Evolutionary conservation across 1,139 yeast genomes (phyloP), one percentile per base, ranked within the genome.

Genomic region (Zygosaccharomyces sapae): DNA sequence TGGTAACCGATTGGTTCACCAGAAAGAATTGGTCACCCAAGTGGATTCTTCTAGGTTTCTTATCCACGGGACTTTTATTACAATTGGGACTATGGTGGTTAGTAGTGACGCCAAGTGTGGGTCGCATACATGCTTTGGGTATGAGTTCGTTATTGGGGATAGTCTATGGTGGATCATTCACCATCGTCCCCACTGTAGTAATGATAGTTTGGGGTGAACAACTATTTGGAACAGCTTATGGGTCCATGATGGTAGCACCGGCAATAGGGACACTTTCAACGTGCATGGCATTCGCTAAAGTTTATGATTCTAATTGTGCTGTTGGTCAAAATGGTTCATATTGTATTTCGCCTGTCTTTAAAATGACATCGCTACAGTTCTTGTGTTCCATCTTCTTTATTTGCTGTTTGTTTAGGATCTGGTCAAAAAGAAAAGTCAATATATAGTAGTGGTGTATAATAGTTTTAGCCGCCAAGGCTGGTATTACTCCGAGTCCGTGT

Each of bases 181-280:
- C 97, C 0, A 70, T 86, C 6, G 85, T 80, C 56, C 97, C 98
- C 5, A 84, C 95, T 0, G 71, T 89, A 6, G 81, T 86, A 2
- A 83, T 95, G 1, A 73, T 82, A 3, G 77, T 86, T 1, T 92
- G 97, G 96, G 97, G 97, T 0, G 79, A 86, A 33, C 90, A 86
- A 47, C 77, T 87, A 44, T 81, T 92, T 63, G 97, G 97, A 0
- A 85, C 96, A 2, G 85, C 94, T 1, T 92, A 96, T 90, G 97
- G 97, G 2, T 73, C 86, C 29, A 86, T 88, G 61, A 81, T 90
- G 79, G 74, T 87, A 30, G 96, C 96, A 0, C 97, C 97, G 0
- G 97, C 97, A 0, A 56, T 88, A 2, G 96, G 97, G 1, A 76
- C 95, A 1, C 74, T 86, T 5, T 55, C 78, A 1, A 86, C 77